These are phyloP conservation scores for Laburnicola sp. DNA, from an alignment of 2,329 filamentous ascomycete genomes.

Conservation along the genomic window DNA sequence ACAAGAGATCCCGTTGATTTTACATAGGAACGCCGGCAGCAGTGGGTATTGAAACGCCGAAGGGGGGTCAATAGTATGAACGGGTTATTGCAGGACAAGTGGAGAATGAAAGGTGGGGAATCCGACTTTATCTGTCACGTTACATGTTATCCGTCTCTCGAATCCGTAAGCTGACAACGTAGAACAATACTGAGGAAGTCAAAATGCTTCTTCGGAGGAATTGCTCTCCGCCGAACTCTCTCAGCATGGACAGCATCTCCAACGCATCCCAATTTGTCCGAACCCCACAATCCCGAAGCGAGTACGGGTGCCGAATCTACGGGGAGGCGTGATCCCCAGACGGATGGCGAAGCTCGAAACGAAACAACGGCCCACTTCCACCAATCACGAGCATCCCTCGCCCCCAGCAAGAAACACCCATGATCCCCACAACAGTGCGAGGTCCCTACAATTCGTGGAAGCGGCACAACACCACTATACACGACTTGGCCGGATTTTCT, in stretches of 20 bases:
- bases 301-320: neutral
- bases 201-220: no score
- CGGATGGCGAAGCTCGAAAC: neutral
- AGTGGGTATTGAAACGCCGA: constrained; percentile 30
- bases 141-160: no score
- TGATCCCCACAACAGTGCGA: neutral
- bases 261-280: neutral
- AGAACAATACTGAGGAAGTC: no score
- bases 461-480: neutral
- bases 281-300: neutral
- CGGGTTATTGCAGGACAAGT: constrained; percentile 11
- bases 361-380: neutral
- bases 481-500: neutral
- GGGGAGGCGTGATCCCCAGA: neutral
- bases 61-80: constrained; percentile 28
- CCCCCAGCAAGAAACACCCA: no score
- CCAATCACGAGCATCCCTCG: neutral
- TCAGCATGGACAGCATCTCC: no score
- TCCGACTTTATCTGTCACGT: no score
- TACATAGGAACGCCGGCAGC: constrained; percentile 29
- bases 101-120: no score
- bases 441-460: neutral
- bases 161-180: no score
- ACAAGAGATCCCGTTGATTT: constrained; percentile 44
- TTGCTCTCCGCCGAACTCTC: no score